These are phyloP conservation scores for Aschersonia sp. DNA, from an alignment of 2,329 filamentous ascomycete species.

Conservation along the genomic window DNA sequence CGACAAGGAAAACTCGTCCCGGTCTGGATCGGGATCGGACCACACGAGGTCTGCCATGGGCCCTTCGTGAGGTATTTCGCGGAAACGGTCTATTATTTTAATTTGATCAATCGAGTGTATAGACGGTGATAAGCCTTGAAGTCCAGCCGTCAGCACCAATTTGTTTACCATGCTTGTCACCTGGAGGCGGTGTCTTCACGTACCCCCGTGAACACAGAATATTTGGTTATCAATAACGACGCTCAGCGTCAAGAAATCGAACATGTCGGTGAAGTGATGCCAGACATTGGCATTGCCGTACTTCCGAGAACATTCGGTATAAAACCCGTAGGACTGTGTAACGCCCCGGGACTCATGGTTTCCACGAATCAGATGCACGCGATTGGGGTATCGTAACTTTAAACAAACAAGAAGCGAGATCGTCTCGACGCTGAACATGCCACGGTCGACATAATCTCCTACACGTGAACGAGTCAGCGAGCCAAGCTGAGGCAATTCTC, in stretches of 20 bases:
- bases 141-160: no score
- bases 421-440: constrained; percentile 96
- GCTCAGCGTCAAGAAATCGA: constrained; percentile 90
- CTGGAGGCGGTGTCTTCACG: constrained; percentile 8
- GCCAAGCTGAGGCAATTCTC: neutral
- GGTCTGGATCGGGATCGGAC: constrained; percentile 94
- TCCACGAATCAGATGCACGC: constrained; percentile 89
- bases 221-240: constrained; percentile 99
- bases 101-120: constrained; percentile 99
- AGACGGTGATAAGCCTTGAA: constrained; percentile 59
- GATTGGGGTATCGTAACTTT: constrained; percentile 89
- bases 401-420: constrained; percentile 95
- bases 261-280: constrained; percentile 99
- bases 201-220: constrained; percentile 91
- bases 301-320: constrained; percentile 94
- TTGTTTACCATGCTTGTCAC: neutral
- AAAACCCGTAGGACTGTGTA: constrained; percentile 97
- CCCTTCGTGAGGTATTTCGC: constrained; percentile 95
- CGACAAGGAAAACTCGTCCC: constrained; percentile 90
- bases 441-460: constrained; percentile 97
- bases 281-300: constrained; percentile 98
- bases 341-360: constrained; percentile 97
- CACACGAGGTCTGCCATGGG: constrained; percentile 99
- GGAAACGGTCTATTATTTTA: constrained; percentile 97
- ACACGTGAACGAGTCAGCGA: neutral